Base-by-base conservation (phyloP, 2,329 filamentous ascomycete genomes). In the Fusarium sp. region DNA sequence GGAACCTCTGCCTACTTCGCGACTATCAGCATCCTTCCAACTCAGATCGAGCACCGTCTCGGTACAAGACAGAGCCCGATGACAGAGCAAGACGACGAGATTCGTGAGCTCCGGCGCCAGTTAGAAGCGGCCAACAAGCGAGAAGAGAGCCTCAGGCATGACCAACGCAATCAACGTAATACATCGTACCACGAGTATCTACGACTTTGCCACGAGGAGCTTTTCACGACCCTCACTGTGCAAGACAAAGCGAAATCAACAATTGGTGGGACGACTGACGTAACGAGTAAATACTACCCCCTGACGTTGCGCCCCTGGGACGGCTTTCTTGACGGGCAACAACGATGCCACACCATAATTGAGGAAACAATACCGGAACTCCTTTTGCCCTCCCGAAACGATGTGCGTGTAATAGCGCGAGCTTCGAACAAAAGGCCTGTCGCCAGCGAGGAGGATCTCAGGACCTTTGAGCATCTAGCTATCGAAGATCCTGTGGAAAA, bases 171-270 rank as follows among this genome's bases (percentile, higher is more conserved):
- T n/a, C n/a, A n/a, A n/a, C n/a, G n/a, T n/a, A n/a, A 32, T 25
- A 65, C 56, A 2, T 65, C 58, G 15, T 51, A 61, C 9, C 24
- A 53, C 10, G 58, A 67, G 51, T 65, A 65, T 35, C 53, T 67
- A 35, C 41, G 42, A 29, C 49, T 61, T 49, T 68, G 57, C 58
- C 59, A 68, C 42, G 49, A 47, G 24, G 7, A 58, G 35, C 22
- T 62, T 36, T 65, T 58, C 35, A 46, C 43, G 35, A 48, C 32
- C 29, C 54, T 67, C 45, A 11, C 11, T 7, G 34, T 65, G 19
- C 51, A 44, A n/a, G 24, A 49, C 38, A 43, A 38, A 28, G 43
- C 44, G 36, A 38, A 35, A 26, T 45, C 40, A 28, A 49, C 45
- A 11, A 12, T 5, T 11, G 31, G 31, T n/a, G 10, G 31, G 10